Evolutionary conservation across 2,329 filamentous ascomycete genomes (phyloP).

Genomic region (Stylonectria norvegica): DNA sequence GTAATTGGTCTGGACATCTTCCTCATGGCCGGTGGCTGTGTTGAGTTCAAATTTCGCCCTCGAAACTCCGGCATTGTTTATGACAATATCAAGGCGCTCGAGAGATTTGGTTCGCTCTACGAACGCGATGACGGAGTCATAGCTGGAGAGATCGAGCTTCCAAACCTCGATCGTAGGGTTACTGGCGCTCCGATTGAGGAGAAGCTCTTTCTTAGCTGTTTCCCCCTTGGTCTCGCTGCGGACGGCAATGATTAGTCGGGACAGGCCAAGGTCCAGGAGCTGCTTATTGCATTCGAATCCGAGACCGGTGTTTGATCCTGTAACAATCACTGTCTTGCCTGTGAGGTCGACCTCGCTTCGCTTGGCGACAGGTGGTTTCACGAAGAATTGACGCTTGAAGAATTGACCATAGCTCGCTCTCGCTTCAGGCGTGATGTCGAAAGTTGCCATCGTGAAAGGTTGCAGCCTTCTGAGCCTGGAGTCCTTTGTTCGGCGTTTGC

Average conservation of each 20-base stretch:
- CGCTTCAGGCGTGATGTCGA: too few species aligned
- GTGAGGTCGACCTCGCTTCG: constrained; percentile 29
- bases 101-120: constrained; percentile 31
- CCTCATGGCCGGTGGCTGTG: constrained; percentile 38
- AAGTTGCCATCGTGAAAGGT: too few species aligned
- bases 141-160: constrained; percentile 45
- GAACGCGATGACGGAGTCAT: constrained; percentile 44
- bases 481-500: too few species aligned
- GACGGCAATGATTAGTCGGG: constrained; percentile 46
- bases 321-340: constrained; percentile 44
- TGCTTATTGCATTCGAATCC: constrained; percentile 45
- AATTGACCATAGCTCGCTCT: too few species aligned
- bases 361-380: constrained; percentile 19
- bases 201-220: constrained; percentile 28
- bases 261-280: constrained; percentile 38
- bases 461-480: too few species aligned
- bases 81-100: constrained; percentile 39
- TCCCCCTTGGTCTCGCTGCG: constrained; percentile 43
- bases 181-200: constrained; percentile 24
- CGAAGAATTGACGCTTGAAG: constrained; percentile 20
- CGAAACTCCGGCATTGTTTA: constrained; percentile 44
- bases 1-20: constrained; percentile 40
- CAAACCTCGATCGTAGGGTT: constrained; percentile 45
- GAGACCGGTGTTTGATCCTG: constrained; percentile 48
- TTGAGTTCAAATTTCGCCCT: constrained; percentile 22